Percentiles rank a stretch among this genome's conserved stretches.
Conservation (phyloP, 2,329 filamentous ascomycete genomes). For the Fusarium phyllophilum region DNA sequence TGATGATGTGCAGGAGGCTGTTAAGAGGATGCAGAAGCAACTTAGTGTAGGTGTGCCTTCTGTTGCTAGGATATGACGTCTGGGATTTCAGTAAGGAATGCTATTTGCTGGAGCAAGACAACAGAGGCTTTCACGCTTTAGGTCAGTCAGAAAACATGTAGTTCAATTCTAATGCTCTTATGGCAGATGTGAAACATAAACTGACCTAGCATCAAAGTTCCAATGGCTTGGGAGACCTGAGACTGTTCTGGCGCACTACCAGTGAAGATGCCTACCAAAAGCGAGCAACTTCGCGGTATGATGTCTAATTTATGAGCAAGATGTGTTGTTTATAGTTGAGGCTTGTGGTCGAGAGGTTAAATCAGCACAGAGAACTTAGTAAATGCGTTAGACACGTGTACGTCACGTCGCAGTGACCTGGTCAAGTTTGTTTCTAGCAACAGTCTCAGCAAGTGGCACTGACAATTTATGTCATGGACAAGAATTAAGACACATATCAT, state of each 20-base stretch:
- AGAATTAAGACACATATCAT: not conserved
- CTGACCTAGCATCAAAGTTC: not conserved
- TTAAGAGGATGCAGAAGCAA: not conserved
- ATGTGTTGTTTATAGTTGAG: too few relatives aligned
- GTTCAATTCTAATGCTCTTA: not conserved
- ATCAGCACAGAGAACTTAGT: too few relatives aligned
- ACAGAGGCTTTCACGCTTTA: rapidly evolving
- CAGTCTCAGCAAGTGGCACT: not conserved
- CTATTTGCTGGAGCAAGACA: not conserved
- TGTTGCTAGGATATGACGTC: not conserved
- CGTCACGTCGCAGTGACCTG: too few relatives aligned
- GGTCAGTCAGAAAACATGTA: rapidly evolving
- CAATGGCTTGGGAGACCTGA: not conserved
- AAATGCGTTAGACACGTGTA: too few relatives aligned
- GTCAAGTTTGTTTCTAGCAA: too few relatives aligned
- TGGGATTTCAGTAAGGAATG: too few relatives aligned
- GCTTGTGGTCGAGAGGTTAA: too few relatives aligned
- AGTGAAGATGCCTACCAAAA: not conserved
- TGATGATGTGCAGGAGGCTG: not conserved
- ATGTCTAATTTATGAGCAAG: too few relatives aligned
- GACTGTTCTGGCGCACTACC: not conserved
- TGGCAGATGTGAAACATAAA: too few relatives aligned
- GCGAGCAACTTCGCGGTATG: too few relatives aligned
- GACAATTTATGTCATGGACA: not conserved
- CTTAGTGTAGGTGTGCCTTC: not conserved